Conservation (phyloP, 2,329 filamentous ascomycete species). For the Trichophyton verrucosum region DNA sequence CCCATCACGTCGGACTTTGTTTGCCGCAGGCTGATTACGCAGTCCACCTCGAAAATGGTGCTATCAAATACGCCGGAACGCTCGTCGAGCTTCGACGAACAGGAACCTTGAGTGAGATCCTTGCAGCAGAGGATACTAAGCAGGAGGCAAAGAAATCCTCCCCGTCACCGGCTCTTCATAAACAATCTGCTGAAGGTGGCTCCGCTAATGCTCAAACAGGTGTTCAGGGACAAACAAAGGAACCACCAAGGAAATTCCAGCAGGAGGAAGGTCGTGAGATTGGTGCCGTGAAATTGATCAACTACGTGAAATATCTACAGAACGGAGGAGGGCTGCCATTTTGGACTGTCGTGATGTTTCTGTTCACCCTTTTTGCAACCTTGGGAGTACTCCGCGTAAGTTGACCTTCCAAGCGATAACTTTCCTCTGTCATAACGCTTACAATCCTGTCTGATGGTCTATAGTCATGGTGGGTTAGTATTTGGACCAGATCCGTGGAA, state of each 20-base stretch:
- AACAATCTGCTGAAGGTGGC: conserved; percentile 7
- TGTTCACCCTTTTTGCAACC: conserved; percentile 45
- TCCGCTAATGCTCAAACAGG: conserved; percentile 4
- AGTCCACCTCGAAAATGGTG: conserved; percentile 59
- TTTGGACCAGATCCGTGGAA: conserved; percentile 32
- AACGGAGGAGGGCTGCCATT: conserved; percentile 52
- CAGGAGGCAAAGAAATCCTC: conserved; percentile 28
- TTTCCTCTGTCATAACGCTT: neutral
- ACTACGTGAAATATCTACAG: conserved; percentile 57
- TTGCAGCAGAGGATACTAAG: conserved; percentile 29
- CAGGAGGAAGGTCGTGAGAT: conserved; percentile 62
- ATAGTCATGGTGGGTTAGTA: conserved; percentile 37
- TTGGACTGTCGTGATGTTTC: conserved; percentile 44
- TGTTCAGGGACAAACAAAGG: conserved; percentile 10
- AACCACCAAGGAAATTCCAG: conserved; percentile 54
- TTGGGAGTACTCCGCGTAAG: conserved; percentile 42
- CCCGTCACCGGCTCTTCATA: conserved; percentile 9
- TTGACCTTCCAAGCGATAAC: conserved; percentile 6
- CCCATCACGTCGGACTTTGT: conserved; percentile 63
- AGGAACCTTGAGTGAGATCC: conserved; percentile 32
- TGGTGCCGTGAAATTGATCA: conserved; percentile 52
- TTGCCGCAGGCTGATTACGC: conserved; percentile 60
- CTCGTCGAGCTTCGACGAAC: conserved; percentile 44
- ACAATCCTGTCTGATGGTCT: neutral
- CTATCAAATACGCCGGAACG: conserved; percentile 50